phyloP scores from a whole-genome alignment of 768 basidiomycete genomes.

The Tulasnella sp. region DNA sequence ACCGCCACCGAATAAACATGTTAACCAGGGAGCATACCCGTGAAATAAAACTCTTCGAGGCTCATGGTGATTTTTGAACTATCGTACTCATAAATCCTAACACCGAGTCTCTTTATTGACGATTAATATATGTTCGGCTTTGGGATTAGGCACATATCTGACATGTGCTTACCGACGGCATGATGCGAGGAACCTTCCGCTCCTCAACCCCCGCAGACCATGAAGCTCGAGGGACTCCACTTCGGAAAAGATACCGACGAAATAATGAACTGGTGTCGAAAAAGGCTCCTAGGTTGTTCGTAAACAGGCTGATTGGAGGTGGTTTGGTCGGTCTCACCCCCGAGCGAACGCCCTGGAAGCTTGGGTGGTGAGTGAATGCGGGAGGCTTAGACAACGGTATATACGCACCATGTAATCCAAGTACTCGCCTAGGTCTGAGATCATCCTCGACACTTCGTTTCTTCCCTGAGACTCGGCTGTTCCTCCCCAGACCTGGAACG shows the following conservation, averaged over 20 bases:
- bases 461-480: not conserved
- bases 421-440: not conserved
- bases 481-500: not conserved
- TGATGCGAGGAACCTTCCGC: not conserved
- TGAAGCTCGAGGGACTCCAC: not conserved
- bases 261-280: not conserved
- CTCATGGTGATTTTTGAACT: not conserved
- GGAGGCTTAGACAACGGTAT: not conserved
- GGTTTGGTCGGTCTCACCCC: not conserved
- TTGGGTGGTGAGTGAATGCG: not conserved
- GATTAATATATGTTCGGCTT: not conserved
- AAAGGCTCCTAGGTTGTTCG: not conserved
- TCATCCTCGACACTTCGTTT: not conserved
- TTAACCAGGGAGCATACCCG: not conserved
- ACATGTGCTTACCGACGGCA: not conserved
- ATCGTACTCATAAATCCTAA: not conserved
- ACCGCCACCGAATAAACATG: not conserved
- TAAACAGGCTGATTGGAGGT: not conserved
- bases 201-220: not conserved
- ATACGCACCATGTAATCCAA: not conserved
- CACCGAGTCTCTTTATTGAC: not conserved
- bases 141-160: too few relatives aligned
- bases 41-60: not conserved
- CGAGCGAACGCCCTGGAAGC: not conserved
- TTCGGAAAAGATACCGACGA: not conserved